These are phyloP conservation scores for Xylaria sp. DNA, from an alignment of 2,329 filamentous ascomycete genomes.

Conservation along the genomic window DNA sequence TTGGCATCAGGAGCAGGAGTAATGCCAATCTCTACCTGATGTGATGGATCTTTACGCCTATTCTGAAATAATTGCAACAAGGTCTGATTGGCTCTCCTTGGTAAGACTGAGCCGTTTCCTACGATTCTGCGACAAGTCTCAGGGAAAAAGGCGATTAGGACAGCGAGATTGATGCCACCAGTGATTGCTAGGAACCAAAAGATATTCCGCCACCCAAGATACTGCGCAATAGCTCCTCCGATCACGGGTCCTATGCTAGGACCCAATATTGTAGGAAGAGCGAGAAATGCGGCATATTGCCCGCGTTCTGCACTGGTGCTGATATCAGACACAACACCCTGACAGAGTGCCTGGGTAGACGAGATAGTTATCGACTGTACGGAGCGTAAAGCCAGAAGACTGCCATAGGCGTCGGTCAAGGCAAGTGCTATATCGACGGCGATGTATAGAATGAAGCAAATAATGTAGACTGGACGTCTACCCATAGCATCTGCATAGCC, in stretches of 20 bases:
- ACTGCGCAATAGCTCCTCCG: conserved; percentile 35
- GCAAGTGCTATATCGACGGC: conserved; percentile 55
- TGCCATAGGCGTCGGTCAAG: conserved; percentile 52
- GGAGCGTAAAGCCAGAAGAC: conserved; percentile 58
- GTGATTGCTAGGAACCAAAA: conserved; percentile 44
- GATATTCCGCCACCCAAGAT: conserved; percentile 42
- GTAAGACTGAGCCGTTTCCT: conserved; percentile 35
- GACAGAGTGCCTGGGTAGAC: conserved; percentile 61
- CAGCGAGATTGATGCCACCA: conserved; percentile 32
- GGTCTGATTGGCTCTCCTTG: conserved; percentile 27
- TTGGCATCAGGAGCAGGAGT: neutral
- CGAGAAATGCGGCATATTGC: conserved; percentile 59
- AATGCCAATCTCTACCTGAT: conserved; percentile 3
- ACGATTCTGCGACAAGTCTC: conserved; percentile 41
- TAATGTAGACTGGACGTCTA: conserved; percentile 56
- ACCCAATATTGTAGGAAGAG: conserved; percentile 54
- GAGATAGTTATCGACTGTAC: conserved; percentile 61
- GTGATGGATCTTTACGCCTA: conserved; percentile 9
- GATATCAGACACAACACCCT: conserved; percentile 65
- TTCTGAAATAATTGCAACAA: conserved; percentile 26
- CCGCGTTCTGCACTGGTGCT: conserved; percentile 64
- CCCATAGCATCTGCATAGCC: conserved; percentile 58
- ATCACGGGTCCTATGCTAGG: conserved; percentile 47
- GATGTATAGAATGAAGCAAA: conserved; percentile 57
- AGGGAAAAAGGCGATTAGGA: conserved; percentile 35